A percentile compares a stretch with the other conserved stretches of the same genome.
Evolutionary conservation across 1,284 basidiomycete species (phyloP).

Genomic region (Entoloma clypeatum): DNA sequence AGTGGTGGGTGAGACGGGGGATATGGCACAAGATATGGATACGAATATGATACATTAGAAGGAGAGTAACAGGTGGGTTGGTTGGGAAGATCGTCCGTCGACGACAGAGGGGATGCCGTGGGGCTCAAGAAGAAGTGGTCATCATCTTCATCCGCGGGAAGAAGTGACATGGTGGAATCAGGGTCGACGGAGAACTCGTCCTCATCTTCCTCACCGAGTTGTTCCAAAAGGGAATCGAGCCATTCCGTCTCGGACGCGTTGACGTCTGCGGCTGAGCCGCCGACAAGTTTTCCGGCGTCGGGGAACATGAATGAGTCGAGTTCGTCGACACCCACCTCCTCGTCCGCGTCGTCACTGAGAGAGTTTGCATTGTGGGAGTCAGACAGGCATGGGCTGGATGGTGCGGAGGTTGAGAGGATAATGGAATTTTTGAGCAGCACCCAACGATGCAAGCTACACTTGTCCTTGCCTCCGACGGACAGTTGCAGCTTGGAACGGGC

Average conservation of each 20-base stretch:
- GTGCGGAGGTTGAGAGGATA: constrained; percentile 44
- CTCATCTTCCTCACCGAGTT: constrained; percentile 61
- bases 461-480: constrained; percentile 58
- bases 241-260: constrained; percentile 65
- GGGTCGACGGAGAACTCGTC: constrained; percentile 45
- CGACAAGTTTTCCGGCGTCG: constrained; percentile 58
- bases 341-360: constrained; percentile 39
- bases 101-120: constrained; percentile 62
- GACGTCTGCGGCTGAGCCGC: constrained; percentile 32
- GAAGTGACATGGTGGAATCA: constrained; percentile 38
- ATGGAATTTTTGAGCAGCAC: constrained; percentile 83
- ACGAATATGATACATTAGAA: constrained; percentile 53
- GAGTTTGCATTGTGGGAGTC: constrained; percentile 36
- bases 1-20: constrained; percentile 57
- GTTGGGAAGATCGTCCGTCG: constrained; percentile 63
- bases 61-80: constrained; percentile 46
- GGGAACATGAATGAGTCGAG: constrained; percentile 73
- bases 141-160: constrained; percentile 53
- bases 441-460: constrained; percentile 76
- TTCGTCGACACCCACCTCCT: constrained; percentile 41
- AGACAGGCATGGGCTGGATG: constrained; percentile 30
- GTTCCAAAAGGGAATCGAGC: constrained; percentile 74
- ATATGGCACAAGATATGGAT: constrained; percentile 57
- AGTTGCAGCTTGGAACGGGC: constrained; percentile 72
- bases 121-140: constrained; percentile 52